Evolutionary conservation across 2,329 filamentous ascomycete species (phyloP).

Genomic region (Alternaria panax): DNA sequence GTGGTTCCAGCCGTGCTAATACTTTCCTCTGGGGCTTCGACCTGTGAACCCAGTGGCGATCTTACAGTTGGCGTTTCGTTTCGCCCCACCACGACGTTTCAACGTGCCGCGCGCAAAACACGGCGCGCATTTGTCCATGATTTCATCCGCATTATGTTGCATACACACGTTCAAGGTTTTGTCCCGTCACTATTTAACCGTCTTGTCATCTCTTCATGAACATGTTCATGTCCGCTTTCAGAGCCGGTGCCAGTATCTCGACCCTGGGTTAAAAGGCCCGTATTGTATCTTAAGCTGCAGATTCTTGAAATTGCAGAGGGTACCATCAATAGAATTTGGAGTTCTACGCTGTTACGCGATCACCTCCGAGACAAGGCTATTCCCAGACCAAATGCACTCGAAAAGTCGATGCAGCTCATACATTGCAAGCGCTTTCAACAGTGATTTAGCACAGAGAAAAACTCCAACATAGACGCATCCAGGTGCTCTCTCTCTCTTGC

Average conservation of each 20-base stretch:
- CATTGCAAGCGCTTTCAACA: neutral
- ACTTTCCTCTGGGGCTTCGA: neutral
- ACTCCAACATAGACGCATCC: neutral
- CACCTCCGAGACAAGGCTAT: neutral
- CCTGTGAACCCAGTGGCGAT: slow-evolving; percentile 23
- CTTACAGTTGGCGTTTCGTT: slow-evolving; percentile 31
- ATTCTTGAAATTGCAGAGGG: slow-evolving; percentile 17
- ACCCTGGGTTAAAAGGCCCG: slow-evolving; percentile 3
- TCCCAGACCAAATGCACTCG: neutral
- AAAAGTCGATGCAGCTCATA: neutral
- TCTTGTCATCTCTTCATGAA: neutral
- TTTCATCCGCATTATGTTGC: neutral
- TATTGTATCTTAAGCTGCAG: slow-evolving; percentile 7
- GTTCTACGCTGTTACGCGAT: neutral
- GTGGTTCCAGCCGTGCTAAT: neutral
- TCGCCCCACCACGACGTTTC: slow-evolving; percentile 30
- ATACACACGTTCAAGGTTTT: neutral
- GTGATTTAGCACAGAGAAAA: neutral
- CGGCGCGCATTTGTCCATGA: neutral
- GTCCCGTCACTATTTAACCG: neutral
- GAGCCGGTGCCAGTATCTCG: neutral
- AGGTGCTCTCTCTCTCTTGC: neutral
- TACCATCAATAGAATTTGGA: slow-evolving; percentile 11
- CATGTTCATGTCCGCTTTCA: neutral
- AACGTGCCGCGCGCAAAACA: slow-evolving; percentile 15